Percentiles rank a stretch among this genome's conserved stretches.
Evolutionary conservation across 495 filamentous ascomycete genomes (phyloP).

Genomic region (Arthonia radiata): DNA sequence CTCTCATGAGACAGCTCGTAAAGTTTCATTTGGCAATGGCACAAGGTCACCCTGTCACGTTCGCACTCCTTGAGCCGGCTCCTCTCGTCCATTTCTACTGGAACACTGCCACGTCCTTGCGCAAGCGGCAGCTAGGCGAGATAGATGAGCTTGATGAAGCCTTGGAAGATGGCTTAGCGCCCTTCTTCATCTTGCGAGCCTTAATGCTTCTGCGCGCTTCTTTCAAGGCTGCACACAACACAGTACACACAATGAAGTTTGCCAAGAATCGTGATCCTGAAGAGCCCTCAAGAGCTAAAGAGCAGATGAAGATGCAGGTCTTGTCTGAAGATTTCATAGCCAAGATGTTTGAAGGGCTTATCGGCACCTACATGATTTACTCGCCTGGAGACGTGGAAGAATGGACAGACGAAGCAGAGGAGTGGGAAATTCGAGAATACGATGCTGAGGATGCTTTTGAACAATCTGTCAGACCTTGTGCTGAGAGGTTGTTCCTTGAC

Average conservation of each 20-base stretch:
- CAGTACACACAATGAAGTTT: constrained; percentile 59
- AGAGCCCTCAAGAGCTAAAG: constrained; percentile 37
- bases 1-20: constrained; percentile 66
- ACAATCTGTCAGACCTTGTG: constrained; percentile 68
- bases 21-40: constrained; percentile 82
- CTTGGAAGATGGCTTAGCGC: constrained; percentile 39
- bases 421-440: constrained; percentile 18
- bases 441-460: constrained; percentile 38
- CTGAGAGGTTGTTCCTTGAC: constrained; percentile 83
- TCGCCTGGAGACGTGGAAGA: constrained; percentile 71
- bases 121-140: constrained; percentile 24
- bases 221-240: constrained; percentile 57
- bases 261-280: constrained; percentile 41
- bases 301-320: constrained; percentile 40
- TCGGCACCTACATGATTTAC: constrained; percentile 73
- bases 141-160: constrained; percentile 19
- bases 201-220: constrained; percentile 66
- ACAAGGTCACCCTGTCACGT: constrained; percentile 45
- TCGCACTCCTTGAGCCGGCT: constrained; percentile 52
- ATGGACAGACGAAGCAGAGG: constrained; percentile 20
- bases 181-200: constrained; percentile 51
- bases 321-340: constrained; percentile 49
- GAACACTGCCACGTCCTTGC: constrained; percentile 18
- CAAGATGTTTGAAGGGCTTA: constrained; percentile 56
- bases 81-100: constrained; percentile 59